These are phyloP conservation scores for Alternaria solani DNA, from an alignment of 2,329 filamentous ascomycete genomes.

Conservation along the genomic window DNA sequence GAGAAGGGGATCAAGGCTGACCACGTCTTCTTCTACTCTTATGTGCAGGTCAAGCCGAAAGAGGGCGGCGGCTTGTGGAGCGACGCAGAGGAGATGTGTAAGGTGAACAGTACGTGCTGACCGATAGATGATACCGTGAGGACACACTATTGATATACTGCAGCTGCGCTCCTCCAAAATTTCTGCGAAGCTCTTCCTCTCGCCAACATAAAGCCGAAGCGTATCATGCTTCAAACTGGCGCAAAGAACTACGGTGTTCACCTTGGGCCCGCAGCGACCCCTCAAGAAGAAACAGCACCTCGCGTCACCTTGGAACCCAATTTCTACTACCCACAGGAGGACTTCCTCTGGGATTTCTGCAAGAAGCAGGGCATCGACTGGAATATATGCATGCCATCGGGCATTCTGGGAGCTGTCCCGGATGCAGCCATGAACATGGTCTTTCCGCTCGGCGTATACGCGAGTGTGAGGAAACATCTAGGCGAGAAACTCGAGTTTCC, in stretches of 20 bases:
- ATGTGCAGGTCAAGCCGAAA: conserved; percentile 61
- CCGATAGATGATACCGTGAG: neutral
- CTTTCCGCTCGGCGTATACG: conserved; percentile 60
- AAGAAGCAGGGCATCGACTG: conserved; percentile 49
- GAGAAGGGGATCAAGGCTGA: conserved; percentile 49
- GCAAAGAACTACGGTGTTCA: conserved; percentile 63
- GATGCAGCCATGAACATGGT: conserved; percentile 61
- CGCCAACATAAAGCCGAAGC: conserved; percentile 54
- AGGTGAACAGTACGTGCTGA: conserved; percentile 52
- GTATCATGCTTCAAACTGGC: conserved; percentile 61
- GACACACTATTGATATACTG: neutral
- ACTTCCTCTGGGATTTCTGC: conserved; percentile 57
- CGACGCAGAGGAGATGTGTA: conserved; percentile 60
- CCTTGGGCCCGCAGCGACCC: conserved; percentile 55
- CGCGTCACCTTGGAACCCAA: conserved; percentile 57
- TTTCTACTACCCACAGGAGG: conserved; percentile 66
- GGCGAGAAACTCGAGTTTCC: conserved; percentile 56
- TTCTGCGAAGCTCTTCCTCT: conserved; percentile 57
- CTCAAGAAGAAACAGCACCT: conserved; percentile 58
- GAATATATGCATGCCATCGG: conserved; percentile 59
- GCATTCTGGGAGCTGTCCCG: conserved; percentile 59
- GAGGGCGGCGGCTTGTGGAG: conserved; percentile 57
- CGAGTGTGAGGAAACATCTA: conserved; percentile 56
- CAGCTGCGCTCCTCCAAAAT: conserved; percentile 55
- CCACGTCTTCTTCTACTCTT: conserved; percentile 64